Evolutionary conservation across 768 basidiomycete genomes (phyloP), one percentile per base, ranked within the genome.

Genomic region (Exsudoporus frostii): DNA sequence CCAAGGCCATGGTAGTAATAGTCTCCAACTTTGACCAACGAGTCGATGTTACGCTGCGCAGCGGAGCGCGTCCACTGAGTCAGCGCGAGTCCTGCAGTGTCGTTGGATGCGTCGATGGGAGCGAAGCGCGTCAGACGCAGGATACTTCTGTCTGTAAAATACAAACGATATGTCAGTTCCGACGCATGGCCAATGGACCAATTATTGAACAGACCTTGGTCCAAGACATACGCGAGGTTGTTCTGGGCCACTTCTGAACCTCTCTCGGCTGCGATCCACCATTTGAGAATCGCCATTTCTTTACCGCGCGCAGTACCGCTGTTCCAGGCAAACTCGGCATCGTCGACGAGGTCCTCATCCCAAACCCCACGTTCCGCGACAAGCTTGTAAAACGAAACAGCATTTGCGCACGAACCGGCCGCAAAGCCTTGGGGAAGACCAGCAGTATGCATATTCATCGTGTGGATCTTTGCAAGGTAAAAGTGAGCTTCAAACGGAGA

Each of bases 11-110:
- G 85, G 64, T 92, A 98, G 71, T 95, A 96, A 67, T 98, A 97
- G 68, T 99, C 97, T 36, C 93, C 97, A 5, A 98, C 94, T 78
- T 98, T 99, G 56, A 99, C 93, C 53, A 98, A 77, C 11, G 97
- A 88, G 65, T 99, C 97, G n/a, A 97, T 80, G 62, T 99, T 95
- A 49, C 88, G 85, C 67, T 99, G 97, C 2, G 82, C 85, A 9
- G 96, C 94, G 4, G 95, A 94, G 14, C 97, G 85, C 25, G 86
- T 91, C 96, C 96, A 99, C 64, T 96, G 91, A 0, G 87, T 90
- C 45, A 99, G 73, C 0, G 93, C 95, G 8, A 92, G 77, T 38
- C 81, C 78, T 4, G 92, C 93, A 5, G 90, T 89, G 50, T 88
- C 84, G 50, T 90, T 93, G 15, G 88, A 90, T 7, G 86, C 84